Base-by-base conservation (phyloP, 371 early-diverging fungal genomes). In the Actinomortierella ambigua region DNA sequence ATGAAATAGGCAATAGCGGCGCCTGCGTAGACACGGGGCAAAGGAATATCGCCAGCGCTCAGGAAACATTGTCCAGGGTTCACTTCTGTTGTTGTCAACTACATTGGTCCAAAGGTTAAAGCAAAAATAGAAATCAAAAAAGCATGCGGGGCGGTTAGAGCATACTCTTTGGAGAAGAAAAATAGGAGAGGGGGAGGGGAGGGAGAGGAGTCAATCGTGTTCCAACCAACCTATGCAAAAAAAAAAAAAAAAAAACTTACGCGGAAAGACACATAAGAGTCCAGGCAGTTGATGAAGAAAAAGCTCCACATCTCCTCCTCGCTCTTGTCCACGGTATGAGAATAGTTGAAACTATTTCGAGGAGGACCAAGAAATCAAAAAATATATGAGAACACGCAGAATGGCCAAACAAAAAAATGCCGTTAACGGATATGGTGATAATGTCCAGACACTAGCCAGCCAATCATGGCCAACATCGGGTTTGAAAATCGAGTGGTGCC, bases 11-110 rank as follows among this genome's bases (percentile, higher is more conserved):
- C 75, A 15, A 77, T 20, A 1, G 80, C 79, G 0, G 78, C 61
- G 4, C 57, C 44, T 7, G 55, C 77, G 57, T 85, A 85, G 17
- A 85, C 81, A 24, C 51, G 63, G 1, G 83, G 83, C 40, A 85
- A 61, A 4, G 84, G 84, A 8, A 78, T 79, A 47, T 85, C 86
- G 7, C 84, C 84, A 26, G 86, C 86, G 20, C 83, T 83, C 44
- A 84, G 65, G 39, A 78, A 77, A 53, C 81, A 82, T 44, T 73
- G 71, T 22, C 77, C 79, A 2, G 84, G 84, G 55, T 85, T 85
- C 27, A 81, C 55, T 55, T 79, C 77, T 4, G 71, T 75, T 2
- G 78, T 76, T 27, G 67, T 78, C 57, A 84, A 47, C 85, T 84
- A 64, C 5, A 5, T 46, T 46, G 46, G 17, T 46, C 46, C 3